These are phyloP conservation scores for Piromyces sp. DNA, from an alignment of 192 early-diverging fungal genomes.

Conservation along the genomic window DNA sequence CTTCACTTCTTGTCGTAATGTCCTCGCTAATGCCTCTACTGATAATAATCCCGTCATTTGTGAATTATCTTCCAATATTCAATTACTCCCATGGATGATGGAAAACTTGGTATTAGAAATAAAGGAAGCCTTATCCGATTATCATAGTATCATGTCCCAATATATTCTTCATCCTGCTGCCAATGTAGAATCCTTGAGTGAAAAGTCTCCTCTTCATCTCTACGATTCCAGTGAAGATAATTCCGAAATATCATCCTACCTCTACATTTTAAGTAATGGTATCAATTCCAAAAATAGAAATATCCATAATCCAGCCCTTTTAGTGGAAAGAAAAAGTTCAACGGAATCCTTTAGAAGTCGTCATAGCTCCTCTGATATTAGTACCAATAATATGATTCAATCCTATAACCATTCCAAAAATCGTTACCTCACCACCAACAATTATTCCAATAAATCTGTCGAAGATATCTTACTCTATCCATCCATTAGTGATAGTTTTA, in stretches of 20 bases:
- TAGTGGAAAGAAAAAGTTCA: not conserved
- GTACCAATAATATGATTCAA: not conserved
- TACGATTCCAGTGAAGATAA: not conserved
- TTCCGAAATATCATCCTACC: not conserved
- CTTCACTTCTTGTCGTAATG: not conserved
- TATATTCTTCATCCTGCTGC: not conserved
- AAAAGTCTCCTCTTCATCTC: not conserved
- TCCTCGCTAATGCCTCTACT: not conserved
- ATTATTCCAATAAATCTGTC: not conserved
- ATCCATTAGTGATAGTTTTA: not conserved
- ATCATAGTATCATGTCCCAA: not conserved
- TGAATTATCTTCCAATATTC: not conserved
- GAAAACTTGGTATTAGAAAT: not conserved
- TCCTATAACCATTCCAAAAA: not conserved
- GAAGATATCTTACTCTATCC: not conserved
- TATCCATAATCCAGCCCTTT: not conserved
- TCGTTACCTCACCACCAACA: not conserved
- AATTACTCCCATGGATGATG: not conserved
- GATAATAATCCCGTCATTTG: not conserved
- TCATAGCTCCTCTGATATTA: not conserved
- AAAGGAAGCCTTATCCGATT: not conserved
- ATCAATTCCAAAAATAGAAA: not conserved
- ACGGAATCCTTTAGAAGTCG: not conserved
- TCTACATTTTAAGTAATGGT: not conserved
- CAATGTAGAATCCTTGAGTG: not conserved